Base-by-base conservation (phyloP, 1,139 yeast genomes). In the Pichia sp. region DNA sequence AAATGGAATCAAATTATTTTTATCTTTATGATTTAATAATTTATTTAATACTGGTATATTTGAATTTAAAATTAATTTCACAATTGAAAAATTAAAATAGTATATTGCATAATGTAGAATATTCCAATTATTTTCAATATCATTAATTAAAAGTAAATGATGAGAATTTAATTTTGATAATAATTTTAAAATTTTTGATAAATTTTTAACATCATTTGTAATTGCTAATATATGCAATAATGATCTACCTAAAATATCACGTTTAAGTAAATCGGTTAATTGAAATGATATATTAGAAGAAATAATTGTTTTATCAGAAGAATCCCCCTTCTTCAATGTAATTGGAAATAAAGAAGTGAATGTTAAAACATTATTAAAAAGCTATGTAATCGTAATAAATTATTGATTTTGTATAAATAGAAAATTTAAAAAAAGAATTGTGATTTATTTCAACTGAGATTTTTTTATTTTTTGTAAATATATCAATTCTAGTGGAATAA, bases 61-160 rank as follows among this genome's bases (percentile, higher is more conserved):
- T 43, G 51, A 43, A 31, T 52, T 49, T 42, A 79, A 59, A 39
- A 83, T 59, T 12, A 69, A 64, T 51, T 70, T 74, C 12, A 82
- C 80, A 57, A 82, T 76, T 8, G 74, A 59, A 27, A 84, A 61
- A 46, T 80, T 72, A 48, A 84, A 87, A 58, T 70, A 66, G 55
- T 69, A 78, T 36, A 83, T 69, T 35, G 80, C 80, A 55, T 77
- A 76, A 62, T 90, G 97, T 37, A 89, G 67, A 30, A 89, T 79
- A 35, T 87, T 84, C 85, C 95, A 89, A 1, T 89, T 87, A 58
- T 78, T 87, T 61, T 90, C 97, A 46, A 68, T 69, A 60, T 90
- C 97, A 2, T 69, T 64, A 0, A 73, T 60, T 10, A 60, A 55
- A 2, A 80, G 52, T 38, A 80, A 31, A 16, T 41, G 40, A 22